Conservation (phyloP, 768 basidiomycete genomes). For the Amanita thiersii region DNA sequence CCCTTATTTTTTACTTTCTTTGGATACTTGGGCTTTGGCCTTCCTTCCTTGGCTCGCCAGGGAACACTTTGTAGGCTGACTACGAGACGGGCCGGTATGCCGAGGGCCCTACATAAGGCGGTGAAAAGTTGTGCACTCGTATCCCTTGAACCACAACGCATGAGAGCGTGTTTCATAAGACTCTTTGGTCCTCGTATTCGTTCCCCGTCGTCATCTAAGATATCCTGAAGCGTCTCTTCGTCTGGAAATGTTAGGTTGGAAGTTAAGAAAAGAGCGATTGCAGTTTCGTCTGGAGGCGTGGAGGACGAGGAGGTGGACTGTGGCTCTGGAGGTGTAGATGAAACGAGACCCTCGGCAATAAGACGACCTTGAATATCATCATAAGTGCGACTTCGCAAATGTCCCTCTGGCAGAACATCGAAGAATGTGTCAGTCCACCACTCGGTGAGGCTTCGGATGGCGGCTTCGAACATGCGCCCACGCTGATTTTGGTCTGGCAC, state of each 20-base stretch:
- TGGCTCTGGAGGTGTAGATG: not conserved
- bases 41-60: conserved; percentile 69
- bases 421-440: conserved; percentile 86
- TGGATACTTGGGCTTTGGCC: conserved; percentile 35
- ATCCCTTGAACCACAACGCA: conserved; percentile 76
- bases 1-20: conserved; percentile 29
- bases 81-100: conserved; percentile 81
- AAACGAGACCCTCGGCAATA: conserved; percentile 18
- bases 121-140: conserved; percentile 88
- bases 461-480: conserved; percentile 81
- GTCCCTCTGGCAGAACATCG: conserved; percentile 50
- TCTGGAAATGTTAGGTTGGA: conserved; percentile 13
- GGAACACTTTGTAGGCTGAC: conserved; percentile 89
- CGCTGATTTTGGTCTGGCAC: conserved; percentile 76
- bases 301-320: not conserved
- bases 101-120: conserved; percentile 77
- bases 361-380: conserved; percentile 55
- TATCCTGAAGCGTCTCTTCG: conserved; percentile 35
- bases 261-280: conserved; percentile 1
- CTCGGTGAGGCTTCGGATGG: conserved; percentile 59
- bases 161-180: conserved; percentile 88
- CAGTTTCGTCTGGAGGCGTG: not conserved
- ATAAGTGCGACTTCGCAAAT: conserved; percentile 70
- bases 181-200: conserved; percentile 70
- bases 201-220: conserved; percentile 54